These are phyloP conservation scores for Aspergillus sp. DNA, from an alignment of 2,329 filamentous ascomycete species.

Conservation along the genomic window DNA sequence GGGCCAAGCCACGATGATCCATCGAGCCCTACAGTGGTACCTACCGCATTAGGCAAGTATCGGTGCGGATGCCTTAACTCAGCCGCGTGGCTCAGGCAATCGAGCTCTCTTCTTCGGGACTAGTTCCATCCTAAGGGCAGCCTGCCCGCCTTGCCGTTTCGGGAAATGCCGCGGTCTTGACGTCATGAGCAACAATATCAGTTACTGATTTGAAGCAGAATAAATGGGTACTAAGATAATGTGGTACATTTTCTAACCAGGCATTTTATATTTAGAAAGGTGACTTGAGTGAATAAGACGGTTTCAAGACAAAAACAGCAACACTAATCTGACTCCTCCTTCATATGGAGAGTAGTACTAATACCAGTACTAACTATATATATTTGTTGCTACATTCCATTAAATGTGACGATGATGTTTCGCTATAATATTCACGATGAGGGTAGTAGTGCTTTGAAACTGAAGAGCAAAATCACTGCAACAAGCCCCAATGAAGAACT, in stretches of 20 bases:
- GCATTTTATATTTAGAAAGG: too few relatives aligned
- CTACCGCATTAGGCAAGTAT: neutral
- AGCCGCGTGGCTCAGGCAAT: neutral
- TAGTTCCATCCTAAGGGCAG: neutral
- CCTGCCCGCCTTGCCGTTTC: neutral
- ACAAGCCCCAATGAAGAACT: too few relatives aligned
- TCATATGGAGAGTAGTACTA: too few relatives aligned
- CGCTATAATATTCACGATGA: too few relatives aligned
- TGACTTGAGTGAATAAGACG: neutral
- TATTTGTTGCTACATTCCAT: too few relatives aligned
- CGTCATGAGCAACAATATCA: neutral
- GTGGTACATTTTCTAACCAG: neutral
- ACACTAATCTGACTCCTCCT: too few relatives aligned
- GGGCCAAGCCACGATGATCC: constrained; percentile 13
- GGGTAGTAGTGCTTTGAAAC: too few relatives aligned
- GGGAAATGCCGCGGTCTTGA: neutral
- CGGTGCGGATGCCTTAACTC: neutral
- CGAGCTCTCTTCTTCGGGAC: neutral
- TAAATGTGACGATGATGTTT: too few relatives aligned
- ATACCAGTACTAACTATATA: too few relatives aligned
- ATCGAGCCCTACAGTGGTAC: constrained; percentile 8
- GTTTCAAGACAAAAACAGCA: too few relatives aligned
- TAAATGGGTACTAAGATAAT: neutral
- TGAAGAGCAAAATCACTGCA: too few relatives aligned
- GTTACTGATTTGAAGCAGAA: neutral